A percentile compares a stretch with the other conserved stretches of the same genome.
phyloP scores from a whole-genome alignment of 495 filamentous ascomycete genomes.

The Paragyromitra xinjiangensis region DNA sequence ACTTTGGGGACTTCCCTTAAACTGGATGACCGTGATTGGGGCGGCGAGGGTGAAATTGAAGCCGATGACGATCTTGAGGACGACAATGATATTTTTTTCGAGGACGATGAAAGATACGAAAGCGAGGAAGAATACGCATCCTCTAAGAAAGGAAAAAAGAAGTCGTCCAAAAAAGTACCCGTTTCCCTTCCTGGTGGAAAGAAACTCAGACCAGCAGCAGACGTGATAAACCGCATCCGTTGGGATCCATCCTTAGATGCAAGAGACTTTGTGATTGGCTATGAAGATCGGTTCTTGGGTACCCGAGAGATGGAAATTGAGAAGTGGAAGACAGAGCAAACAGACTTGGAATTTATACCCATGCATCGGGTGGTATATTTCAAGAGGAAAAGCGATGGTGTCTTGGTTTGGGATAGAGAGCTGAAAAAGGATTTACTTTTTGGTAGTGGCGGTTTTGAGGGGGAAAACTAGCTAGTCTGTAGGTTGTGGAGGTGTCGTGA shows the following conservation, averaged over 20 bases:
- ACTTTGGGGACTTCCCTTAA: conserved; percentile 59
- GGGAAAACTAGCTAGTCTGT: not conserved
- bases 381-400: conserved; percentile 64
- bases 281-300: conserved; percentile 77
- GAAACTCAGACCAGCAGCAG: conserved; percentile 62
- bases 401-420: conserved; percentile 67
- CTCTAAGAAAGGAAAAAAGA: conserved; percentile 31
- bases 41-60: conserved; percentile 59
- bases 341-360: conserved; percentile 86
- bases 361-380: conserved; percentile 81
- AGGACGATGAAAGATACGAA: conserved; percentile 55
- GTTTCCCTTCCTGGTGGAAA: conserved; percentile 10
- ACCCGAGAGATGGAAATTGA: conserved; percentile 69
- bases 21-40: conserved; percentile 64
- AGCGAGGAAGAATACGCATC: conserved; percentile 47
- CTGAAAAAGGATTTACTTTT: conserved; percentile 67
- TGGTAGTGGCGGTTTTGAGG: conserved; percentile 62
- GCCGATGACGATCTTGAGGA: conserved; percentile 56
- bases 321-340: conserved; percentile 77
- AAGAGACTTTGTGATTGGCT: conserved; percentile 75
- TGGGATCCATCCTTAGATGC: conserved; percentile 73
- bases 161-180: conserved; percentile 22
- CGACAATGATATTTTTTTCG: conserved; percentile 56
- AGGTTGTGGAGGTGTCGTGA: not conserved
- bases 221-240: conserved; percentile 76